Evolutionary conservation across 2,329 filamentous ascomycete genomes (phyloP).

Genomic region (Sclerotinia subarctica): DNA sequence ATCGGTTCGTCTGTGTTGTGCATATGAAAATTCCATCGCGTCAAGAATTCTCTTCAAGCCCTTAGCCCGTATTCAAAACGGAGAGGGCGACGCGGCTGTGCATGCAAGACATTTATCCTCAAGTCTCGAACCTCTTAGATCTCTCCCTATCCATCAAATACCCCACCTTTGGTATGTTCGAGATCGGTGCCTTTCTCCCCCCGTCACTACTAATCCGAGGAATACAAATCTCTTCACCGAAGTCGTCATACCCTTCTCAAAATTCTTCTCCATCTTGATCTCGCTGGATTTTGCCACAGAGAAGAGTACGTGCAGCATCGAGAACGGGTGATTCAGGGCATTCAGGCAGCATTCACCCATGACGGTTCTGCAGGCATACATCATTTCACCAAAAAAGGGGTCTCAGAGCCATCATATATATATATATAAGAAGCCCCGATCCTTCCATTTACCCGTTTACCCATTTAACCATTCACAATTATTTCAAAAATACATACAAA

Average conservation of each 20-base stretch:
- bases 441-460: constrained; percentile 3
- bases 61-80: neutral
- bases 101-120: neutral
- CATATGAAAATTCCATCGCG: neutral
- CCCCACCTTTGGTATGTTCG: neutral
- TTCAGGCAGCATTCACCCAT: neutral
- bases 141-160: neutral
- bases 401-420: neutral
- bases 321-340: neutral
- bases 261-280: neutral
- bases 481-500: constrained; percentile 18
- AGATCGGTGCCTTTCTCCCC: neutral
- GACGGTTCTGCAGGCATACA: neutral
- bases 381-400: neutral
- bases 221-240: neutral
- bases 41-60: neutral
- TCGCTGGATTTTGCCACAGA: neutral
- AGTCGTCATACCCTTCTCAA: neutral
- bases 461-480: constrained; percentile 7
- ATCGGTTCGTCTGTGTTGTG: neutral
- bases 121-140: neutral
- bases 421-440: neutral
- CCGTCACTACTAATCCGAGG: neutral
- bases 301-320: neutral
- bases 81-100: neutral